Evolutionary conservation across 305 asterid genomes (phyloP), one percentile per base, ranked within the genome.

Genomic region (Stenogyne calaminthoides): DNA sequence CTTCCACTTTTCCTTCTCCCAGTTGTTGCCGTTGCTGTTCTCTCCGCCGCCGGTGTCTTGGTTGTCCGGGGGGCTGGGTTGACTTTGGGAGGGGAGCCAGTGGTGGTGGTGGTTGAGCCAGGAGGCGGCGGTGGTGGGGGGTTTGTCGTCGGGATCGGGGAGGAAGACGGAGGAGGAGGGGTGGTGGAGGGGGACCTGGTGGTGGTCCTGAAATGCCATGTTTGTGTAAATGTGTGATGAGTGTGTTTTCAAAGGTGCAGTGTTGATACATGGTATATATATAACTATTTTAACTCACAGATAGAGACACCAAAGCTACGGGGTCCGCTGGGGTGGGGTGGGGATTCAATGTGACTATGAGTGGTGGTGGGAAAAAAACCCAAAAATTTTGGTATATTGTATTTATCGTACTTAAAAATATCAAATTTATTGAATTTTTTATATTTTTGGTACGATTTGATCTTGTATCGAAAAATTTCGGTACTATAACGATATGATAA

Each of bases 1-100:
- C 82, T 89, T 91, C 77, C 80, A 86, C 85, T 68, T 83, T 16
- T 84, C 93, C 42, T 66, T 83, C 83, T 87, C 88, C 93, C 96
- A 87, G 36, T 66, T 60, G 69, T 72, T 76, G 9, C 39, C 47
- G 25, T 61, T 74, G 59, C 75, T 67, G 22, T n/a, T n/a, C n/a
- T n/a, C n/a, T n/a, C n/a, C n/a, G n/a, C n/a, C n/a, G n/a, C n/a
- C n/a, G n/a, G n/a, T n/a, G n/a, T 58, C 82, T 61, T 55, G 60
- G 27, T 55, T 70, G 14, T 78, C 64, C 0, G 56, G 37, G 69
- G 69, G 80, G 77, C 74, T 65, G 78, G 71, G 86, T 78, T 78
- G 85, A 78, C 84, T 76, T 69, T 80, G 85, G 52, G 80, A 49
- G 20, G 84, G 74, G 64, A 84, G 85, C 85, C n/a, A n/a, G n/a